phyloP scores from a whole-genome alignment of 1,284 basidiomycete genomes.

The Naganishia liquefaciens region DNA sequence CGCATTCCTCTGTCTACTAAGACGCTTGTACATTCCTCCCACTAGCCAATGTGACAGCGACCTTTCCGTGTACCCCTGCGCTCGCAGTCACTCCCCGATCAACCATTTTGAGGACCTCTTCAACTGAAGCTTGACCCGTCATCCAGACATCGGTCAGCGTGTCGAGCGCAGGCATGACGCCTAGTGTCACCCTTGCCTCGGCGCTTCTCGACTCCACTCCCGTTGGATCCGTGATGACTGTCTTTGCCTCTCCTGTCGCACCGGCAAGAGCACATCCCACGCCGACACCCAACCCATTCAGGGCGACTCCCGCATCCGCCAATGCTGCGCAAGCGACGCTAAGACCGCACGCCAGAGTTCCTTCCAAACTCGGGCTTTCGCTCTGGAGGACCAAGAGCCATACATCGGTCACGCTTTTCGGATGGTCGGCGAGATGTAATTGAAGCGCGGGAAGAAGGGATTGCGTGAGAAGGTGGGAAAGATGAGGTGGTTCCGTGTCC shows the following conservation, averaged over 20 bases:
- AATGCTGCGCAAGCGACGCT: conserved; percentile 88
- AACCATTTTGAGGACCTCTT: conserved; percentile 42
- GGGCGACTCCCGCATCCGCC: conserved; percentile 50
- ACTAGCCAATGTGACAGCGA: not conserved
- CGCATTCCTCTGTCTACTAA: too few relatives aligned
- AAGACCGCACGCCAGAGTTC: conserved; percentile 77
- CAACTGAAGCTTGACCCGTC: conserved; percentile 60
- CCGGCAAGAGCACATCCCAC: conserved; percentile 36
- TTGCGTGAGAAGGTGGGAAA: conserved; percentile 81
- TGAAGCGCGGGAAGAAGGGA: conserved; percentile 81
- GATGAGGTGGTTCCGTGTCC: conserved; percentile 89
- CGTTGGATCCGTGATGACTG: conserved; percentile 64
- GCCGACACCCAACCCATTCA: conserved; percentile 50
- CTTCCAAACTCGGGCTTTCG: conserved; percentile 83
- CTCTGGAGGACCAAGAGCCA: conserved; percentile 88
- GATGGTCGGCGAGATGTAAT: conserved; percentile 72
- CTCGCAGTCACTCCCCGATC: conserved; percentile 6
- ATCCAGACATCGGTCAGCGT: conserved; percentile 79
- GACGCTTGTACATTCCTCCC: too few relatives aligned
- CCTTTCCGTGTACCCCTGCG: conserved; percentile 10
- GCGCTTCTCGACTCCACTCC: conserved; percentile 63
- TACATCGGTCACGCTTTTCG: conserved; percentile 91
- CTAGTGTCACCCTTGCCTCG: conserved; percentile 67
- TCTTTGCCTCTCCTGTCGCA: not conserved
- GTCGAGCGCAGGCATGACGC: conserved; percentile 88